phyloP scores from a whole-genome alignment of 345 rosid genomes.

The Psidium guajava region DNA sequence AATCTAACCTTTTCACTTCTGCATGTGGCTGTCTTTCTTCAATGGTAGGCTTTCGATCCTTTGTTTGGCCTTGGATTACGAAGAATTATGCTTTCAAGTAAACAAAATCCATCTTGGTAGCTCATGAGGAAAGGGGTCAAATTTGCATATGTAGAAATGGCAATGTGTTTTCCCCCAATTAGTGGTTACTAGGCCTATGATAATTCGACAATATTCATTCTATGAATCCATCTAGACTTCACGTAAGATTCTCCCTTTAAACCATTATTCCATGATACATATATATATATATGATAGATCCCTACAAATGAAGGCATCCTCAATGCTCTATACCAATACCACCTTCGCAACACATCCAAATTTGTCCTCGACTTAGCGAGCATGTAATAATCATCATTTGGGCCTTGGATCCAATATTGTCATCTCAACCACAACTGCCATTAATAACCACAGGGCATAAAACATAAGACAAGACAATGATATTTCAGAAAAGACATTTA shows the following conservation, averaged over 20 bases:
- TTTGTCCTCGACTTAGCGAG: slow-evolving; percentile 23
- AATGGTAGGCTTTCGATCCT: too few species aligned
- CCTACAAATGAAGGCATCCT: slow-evolving; percentile 29
- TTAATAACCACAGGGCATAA: too few species aligned
- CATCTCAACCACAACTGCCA: too few species aligned
- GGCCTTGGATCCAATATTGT: too few species aligned
- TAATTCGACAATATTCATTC: slow-evolving; percentile 18
- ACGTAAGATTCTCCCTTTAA: not conserved
- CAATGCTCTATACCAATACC: slow-evolving; percentile 25
- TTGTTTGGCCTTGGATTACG: not conserved
- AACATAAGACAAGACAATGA: too few species aligned
- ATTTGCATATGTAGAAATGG: slow-evolving; percentile 34
- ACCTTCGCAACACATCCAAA: slow-evolving; percentile 19
- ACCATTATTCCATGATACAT: not conserved
- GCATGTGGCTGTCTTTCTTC: too few species aligned
- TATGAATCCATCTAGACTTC: not conserved
- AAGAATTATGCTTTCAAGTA: slow-evolving; percentile 55
- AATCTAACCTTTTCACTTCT: too few species aligned
- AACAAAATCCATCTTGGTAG: slow-evolving; percentile 26
- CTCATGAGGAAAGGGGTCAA: slow-evolving; percentile 57
- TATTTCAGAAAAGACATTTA: too few species aligned
- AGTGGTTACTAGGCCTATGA: slow-evolving; percentile 50
- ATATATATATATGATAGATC: slow-evolving; percentile 10
- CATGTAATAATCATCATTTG: not conserved
- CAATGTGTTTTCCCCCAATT: slow-evolving; percentile 46